A percentile compares a stretch with the other conserved stretches of the same genome.
These are phyloP conservation scores for Arthromyces matolae DNA, from an alignment of 768 basidiomycete genomes.

Conservation along the genomic window DNA sequence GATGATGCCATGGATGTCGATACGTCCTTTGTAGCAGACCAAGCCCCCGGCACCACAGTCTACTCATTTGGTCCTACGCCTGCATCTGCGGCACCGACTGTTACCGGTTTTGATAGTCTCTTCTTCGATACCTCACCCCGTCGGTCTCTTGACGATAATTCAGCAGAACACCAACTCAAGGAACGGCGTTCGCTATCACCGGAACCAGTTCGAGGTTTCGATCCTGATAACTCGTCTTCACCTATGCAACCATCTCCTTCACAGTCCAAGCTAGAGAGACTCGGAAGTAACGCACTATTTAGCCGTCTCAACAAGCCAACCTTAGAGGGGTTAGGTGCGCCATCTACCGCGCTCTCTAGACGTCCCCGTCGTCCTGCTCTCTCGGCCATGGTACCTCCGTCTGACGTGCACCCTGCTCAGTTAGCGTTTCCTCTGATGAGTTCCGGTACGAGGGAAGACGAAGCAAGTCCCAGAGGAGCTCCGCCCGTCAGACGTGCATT, in stretches of 20 bases:
- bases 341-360: slow-evolving; percentile 50
- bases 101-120: slow-evolving; percentile 52
- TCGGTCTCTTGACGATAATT: slow-evolving; percentile 42
- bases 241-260: slow-evolving; percentile 51
- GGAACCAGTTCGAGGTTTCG: slow-evolving; percentile 35
- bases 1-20: slow-evolving; percentile 84
- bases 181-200: slow-evolving; percentile 63
- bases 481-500: slow-evolving; percentile 68
- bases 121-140: slow-evolving; percentile 59
- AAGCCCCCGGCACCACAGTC: slow-evolving; percentile 22
- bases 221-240: slow-evolving; percentile 42
- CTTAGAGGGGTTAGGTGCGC: slow-evolving; percentile 50
- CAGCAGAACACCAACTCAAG: slow-evolving; percentile 39
- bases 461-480: slow-evolving; percentile 31
- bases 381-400: slow-evolving; percentile 56
- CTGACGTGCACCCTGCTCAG: slow-evolving; percentile 31
- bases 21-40: slow-evolving; percentile 41
- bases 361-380: slow-evolving; percentile 64
- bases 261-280: slow-evolving; percentile 43
- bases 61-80: slow-evolving; percentile 35
- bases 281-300: slow-evolving; percentile 45
- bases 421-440: slow-evolving; percentile 43
- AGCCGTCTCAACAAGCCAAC: slow-evolving; percentile 49
- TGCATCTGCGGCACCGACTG: slow-evolving; percentile 48
- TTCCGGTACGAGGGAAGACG: slow-evolving; percentile 24